A percentile compares a stretch with the other conserved stretches of the same genome.
Conservation (phyloP, 2,329 filamentous ascomycete species). For the Penicillium olsonii region DNA sequence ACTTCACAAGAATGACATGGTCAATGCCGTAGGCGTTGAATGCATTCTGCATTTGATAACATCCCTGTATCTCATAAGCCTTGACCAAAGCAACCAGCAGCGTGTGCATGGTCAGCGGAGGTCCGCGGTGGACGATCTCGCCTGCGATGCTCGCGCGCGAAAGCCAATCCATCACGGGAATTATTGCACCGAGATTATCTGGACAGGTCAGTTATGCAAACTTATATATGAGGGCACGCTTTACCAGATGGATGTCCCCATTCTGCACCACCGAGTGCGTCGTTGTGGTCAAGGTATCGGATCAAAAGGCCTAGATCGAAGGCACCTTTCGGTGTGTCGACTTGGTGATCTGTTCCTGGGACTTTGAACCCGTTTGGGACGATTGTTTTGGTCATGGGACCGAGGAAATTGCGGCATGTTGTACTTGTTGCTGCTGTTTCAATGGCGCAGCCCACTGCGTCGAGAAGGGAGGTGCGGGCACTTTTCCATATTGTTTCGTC, state of each 20-base stretch:
- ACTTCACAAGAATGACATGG: constrained; percentile 45
- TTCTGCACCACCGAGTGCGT: constrained; percentile 43
- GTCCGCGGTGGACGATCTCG: constrained; percentile 9
- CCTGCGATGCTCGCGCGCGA: constrained; percentile 17
- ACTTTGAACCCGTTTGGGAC: constrained; percentile 38
- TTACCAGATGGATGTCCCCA: constrained; percentile 46
- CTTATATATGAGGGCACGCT: no score
- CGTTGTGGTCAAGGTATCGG: constrained; percentile 47
- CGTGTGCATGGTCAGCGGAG: constrained; percentile 34
- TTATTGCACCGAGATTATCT: constrained; percentile 45
- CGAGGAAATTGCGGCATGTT: constrained; percentile 21
- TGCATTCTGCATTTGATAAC: constrained; percentile 37
- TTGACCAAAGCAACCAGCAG: constrained; percentile 41
- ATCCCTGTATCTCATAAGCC: constrained; percentile 48
- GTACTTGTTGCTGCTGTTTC: constrained; percentile 24
- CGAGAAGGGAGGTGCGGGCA: constrained; percentile 26
- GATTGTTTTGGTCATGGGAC: constrained; percentile 16
- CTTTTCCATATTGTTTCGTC: constrained; percentile 20
- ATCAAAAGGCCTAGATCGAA: constrained; percentile 44
- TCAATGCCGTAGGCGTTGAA: constrained; percentile 46
- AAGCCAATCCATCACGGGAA: constrained; percentile 38
- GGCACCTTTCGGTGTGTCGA: constrained; percentile 43
- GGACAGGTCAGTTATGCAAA: neutral
- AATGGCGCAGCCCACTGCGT: constrained; percentile 29
- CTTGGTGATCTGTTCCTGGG: constrained; percentile 38